Base-by-base conservation (phyloP, 768 basidiomycete genomes). In the Chalciporus sphaerocephalus region DNA sequence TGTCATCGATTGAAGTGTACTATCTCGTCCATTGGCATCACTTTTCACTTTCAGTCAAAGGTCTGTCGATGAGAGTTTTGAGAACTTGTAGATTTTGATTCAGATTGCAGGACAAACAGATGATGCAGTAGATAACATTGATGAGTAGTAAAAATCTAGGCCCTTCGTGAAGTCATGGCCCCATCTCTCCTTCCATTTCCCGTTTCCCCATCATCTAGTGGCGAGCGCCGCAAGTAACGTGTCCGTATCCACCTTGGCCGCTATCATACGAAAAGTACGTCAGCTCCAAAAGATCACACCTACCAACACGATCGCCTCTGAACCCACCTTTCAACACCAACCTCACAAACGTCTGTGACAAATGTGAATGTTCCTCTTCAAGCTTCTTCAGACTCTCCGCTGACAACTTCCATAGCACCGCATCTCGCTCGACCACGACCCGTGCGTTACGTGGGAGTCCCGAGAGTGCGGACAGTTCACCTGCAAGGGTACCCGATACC, bases 401-500 rank as follows among this genome's bases (percentile, higher is more conserved):
- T 48, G 79, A 80, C 36, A 98, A 66, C 65, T 77, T 85, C 95
- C 95, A 99, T 40, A 98, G 53, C 12, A 85, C 78, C 6, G 80
- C 83, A 7, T 81, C 74, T 5, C 81, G 74, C 64, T 97, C 95
- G 3, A 87, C 90, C 0, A 84, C 71, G 27, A 90, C 90, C 4
- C 85, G 89, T 20, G 93, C 87, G 60, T 96, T 98, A 38, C 95
- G 74, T 15, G 81, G 74, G 16, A 85, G 73, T 17, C 81, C 81
- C 8, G 92, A 83, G 11, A 99, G 69, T 28, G 87, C 88, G 0
- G 90, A 85, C 42, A 99, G 65, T 66, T 97, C 95, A 0, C 95
- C 95, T 9, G 94, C 91, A 2, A 97, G 69, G 0, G 92, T 92
- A 2, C 93, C 94, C 4, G 91, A 81, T 0, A 94, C 90, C 92